Evolutionary conservation across 768 basidiomycete species (phyloP).

Genomic region (Rhodotorula sphaerocarpa): DNA sequence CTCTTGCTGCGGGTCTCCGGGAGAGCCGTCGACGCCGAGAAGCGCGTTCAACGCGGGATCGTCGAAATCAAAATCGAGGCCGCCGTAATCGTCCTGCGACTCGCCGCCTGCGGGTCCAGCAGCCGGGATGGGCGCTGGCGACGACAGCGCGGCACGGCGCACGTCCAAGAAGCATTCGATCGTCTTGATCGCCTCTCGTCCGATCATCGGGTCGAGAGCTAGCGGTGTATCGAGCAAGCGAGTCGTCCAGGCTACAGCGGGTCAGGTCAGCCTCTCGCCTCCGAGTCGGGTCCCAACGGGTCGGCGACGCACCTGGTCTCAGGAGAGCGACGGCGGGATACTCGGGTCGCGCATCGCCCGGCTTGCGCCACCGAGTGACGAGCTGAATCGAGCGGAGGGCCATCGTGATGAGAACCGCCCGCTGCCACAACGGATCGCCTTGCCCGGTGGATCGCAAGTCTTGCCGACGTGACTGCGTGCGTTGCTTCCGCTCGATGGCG

Average conservation of each 20-base stretch:
- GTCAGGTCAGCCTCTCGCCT: too few relatives aligned
- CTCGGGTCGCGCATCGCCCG: slow-evolving; percentile 37
- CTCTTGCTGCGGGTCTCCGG: slow-evolving; percentile 36
- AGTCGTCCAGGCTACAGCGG: slow-evolving; percentile 60
- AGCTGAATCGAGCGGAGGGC: slow-evolving; percentile 55
- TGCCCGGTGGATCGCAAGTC: slow-evolving; percentile 1
- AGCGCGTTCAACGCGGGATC: slow-evolving; percentile 57
- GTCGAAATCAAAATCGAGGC: slow-evolving; percentile 53
- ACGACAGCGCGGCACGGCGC: slow-evolving; percentile 36
- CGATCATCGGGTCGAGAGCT: slow-evolving; percentile 50
- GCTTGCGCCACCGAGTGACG: slow-evolving; percentile 46
- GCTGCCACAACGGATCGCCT: slow-evolving; percentile 37
- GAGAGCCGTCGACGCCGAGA: slow-evolving; percentile 47
- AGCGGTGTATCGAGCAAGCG: slow-evolving; percentile 50
- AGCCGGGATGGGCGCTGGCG: background rate
- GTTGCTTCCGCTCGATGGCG: slow-evolving; percentile 38
- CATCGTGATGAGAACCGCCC: slow-evolving; percentile 46
- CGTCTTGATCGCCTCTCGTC: slow-evolving; percentile 54
- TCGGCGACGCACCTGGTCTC: slow-evolving; percentile 44
- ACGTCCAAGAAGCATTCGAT: slow-evolving; percentile 58
- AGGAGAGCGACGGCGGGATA: slow-evolving; percentile 63
- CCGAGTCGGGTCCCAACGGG: too few relatives aligned
- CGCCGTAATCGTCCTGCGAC: slow-evolving; percentile 68
- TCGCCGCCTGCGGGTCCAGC: slow-evolving; percentile 47
- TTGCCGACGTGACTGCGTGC: slow-evolving; percentile 11